A percentile compares a stretch with the other conserved stretches of the same genome.
Conservation (phyloP, 2,329 filamentous ascomycete genomes). For the Sporothrix inflata region DNA sequence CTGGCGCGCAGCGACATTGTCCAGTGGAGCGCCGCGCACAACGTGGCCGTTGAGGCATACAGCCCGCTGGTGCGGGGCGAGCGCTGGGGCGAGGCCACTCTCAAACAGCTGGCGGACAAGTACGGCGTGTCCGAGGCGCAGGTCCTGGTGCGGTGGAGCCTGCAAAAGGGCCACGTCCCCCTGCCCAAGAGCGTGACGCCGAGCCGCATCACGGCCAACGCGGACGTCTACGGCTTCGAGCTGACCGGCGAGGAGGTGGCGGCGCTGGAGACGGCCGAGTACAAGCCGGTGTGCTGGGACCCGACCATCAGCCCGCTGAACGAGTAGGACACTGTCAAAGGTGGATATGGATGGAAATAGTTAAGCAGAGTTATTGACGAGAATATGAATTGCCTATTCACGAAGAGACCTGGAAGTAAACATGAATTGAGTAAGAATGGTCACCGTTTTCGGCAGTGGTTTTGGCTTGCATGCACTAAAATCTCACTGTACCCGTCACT, state of each 20-base stretch:
- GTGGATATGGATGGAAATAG: too few relatives aligned
- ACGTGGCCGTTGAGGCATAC: constrained; percentile 66
- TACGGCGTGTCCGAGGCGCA: constrained; percentile 75
- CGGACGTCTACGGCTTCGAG: constrained; percentile 64
- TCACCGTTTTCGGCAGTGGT: neutral
- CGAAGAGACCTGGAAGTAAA: neutral
- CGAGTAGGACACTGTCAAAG: constrained; percentile 23
- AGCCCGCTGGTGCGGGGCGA: constrained; percentile 66
- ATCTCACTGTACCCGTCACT: neutral
- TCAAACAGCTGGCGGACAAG: constrained; percentile 69
- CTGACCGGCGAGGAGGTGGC: constrained; percentile 60
- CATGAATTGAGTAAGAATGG: neutral
- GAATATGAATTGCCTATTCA: neutral
- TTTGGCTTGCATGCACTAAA: neutral
- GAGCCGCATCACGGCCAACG: constrained; percentile 63
- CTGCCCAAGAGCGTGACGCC: constrained; percentile 67
- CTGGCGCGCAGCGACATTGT: constrained; percentile 77
- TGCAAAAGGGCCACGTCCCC: constrained; percentile 75
- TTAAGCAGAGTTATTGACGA: too few relatives aligned
- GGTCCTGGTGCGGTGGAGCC: constrained; percentile 76
- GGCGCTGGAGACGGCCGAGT: constrained; percentile 45
- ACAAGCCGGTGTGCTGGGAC: constrained; percentile 40
- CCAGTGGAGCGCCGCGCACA: constrained; percentile 70
- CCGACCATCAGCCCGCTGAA: constrained; percentile 35
- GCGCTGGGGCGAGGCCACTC: constrained; percentile 69